Evolutionary conservation across 129 eudicot species (phyloP).

Genomic region (Escallonia herrerae): DNA sequence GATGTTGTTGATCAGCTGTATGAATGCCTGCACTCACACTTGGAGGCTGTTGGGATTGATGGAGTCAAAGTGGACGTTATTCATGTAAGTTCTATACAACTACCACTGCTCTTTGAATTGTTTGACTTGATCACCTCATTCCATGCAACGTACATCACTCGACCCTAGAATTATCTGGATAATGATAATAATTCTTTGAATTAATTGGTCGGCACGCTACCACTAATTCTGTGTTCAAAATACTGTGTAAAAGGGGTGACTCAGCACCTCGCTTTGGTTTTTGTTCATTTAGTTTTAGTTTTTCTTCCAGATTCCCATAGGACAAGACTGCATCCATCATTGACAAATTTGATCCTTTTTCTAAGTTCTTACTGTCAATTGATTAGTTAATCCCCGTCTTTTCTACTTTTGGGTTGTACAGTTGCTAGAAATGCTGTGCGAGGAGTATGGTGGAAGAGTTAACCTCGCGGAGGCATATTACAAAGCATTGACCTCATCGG

Average conservation of each 20-base stretch:
- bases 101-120: neutral
- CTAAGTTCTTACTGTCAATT: neutral
- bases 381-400: neutral
- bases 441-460: conserved; percentile 88
- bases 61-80: conserved; percentile 96
- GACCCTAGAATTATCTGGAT: no score
- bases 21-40: conserved; percentile 77
- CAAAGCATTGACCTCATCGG: conserved; percentile 69
- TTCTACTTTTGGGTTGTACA: conserved; percentile 4
- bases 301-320: neutral
- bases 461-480: conserved; percentile 79
- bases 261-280: neutral
- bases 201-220: neutral
- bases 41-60: conserved; percentile 72
- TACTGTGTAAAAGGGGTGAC: neutral
- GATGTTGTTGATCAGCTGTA: conserved; percentile 54
- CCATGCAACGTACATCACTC: neutral
- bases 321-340: neutral
- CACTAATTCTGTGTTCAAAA: neutral
- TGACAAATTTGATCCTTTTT: neutral
- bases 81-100: conserved; percentile 42
- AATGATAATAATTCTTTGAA: no score
- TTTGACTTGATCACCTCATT: neutral
- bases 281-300: neutral
- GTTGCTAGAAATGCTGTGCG: conserved; percentile 76